Conservation (phyloP, 306 rosid species). For the Cicer yamashitae region DNA sequence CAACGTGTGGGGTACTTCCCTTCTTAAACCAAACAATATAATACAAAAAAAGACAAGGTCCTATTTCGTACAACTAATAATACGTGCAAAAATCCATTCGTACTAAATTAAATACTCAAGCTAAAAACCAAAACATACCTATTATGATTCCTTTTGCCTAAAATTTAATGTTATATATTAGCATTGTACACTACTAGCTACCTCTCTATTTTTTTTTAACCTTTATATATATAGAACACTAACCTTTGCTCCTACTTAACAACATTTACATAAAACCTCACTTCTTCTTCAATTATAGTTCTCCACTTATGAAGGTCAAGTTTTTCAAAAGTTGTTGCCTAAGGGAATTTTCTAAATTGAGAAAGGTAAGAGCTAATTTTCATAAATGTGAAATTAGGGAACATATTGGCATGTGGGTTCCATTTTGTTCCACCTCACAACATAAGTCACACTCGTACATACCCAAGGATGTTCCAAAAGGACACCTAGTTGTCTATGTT, state of each 20-base stretch:
- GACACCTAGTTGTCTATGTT: conserved; percentile 72
- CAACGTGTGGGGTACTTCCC: conserved; percentile 44
- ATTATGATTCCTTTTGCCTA: conserved; percentile 14
- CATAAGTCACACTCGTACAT: conserved; percentile 33
- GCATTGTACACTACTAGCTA: conserved; percentile 19
- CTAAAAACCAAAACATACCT: conserved; percentile 43
- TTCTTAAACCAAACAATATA: conserved; percentile 20
- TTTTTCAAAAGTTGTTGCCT: conserved; percentile 31
- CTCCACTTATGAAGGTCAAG: conserved; percentile 34
- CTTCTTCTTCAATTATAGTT: conserved; percentile 11
- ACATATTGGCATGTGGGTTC: conserved; percentile 30
- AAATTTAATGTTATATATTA: conserved; percentile 13
- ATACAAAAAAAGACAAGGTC: conserved; percentile 27
- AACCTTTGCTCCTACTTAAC: conserved; percentile 15
- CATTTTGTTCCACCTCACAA: conserved; percentile 21
- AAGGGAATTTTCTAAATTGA: conserved; percentile 37
- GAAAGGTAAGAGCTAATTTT: conserved; percentile 40
- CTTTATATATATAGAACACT: conserved; percentile 27
- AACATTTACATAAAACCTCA: conserved; percentile 36
- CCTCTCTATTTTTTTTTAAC: conserved; percentile 11
- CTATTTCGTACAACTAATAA: conserved; percentile 45
- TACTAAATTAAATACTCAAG: conserved; percentile 26
- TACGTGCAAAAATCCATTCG: conserved; percentile 8
- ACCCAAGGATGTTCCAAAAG: conserved; percentile 76
- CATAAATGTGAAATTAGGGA: conserved; percentile 36